Evolutionary conservation across 208 protist genomes (phyloP).

Genomic region (Leishmania martiniquensis): DNA sequence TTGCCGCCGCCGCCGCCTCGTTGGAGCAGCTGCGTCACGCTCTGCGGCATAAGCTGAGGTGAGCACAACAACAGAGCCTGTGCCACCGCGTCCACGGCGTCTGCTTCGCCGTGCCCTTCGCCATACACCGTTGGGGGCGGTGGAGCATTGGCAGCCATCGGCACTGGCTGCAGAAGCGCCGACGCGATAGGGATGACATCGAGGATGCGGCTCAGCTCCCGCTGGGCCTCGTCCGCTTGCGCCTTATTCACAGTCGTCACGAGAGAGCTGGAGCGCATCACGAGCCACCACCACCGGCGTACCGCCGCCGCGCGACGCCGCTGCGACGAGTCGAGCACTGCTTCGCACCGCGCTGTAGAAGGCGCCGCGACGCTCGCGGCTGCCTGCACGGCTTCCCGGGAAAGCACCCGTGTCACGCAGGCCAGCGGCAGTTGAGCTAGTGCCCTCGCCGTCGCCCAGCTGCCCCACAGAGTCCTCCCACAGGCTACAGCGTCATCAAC

Average conservation of each 20-base stretch:
- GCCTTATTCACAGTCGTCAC: conserved; percentile 35
- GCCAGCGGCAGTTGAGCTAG: conserved; percentile 27
- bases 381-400: conserved; percentile 12
- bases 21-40: conserved; percentile 31
- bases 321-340: not conserved
- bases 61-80: conserved; percentile 14
- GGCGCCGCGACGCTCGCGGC: not conserved
- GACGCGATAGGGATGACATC: conserved; percentile 10
- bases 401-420: conserved; percentile 14
- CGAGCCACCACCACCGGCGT: conserved; percentile 46
- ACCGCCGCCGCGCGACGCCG: not conserved
- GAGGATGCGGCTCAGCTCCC: not conserved
- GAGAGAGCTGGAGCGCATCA: conserved; percentile 35
- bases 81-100: conserved; percentile 8
- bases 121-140: conserved; percentile 19
- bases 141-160: conserved; percentile 3
- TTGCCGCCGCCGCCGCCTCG: not conserved
- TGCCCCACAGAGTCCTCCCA: conserved; percentile 10
- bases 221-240: conserved; percentile 19
- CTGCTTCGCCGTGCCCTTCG: conserved; percentile 6
- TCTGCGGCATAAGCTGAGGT: conserved; percentile 16
- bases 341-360: too few species aligned
- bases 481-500: not conserved
- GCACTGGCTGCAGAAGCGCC: conserved; percentile 19
- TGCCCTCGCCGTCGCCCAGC: conserved; percentile 27